Evolutionary conservation across 2,329 filamentous ascomycete species (phyloP).

Genomic region (Leptographium procerum): DNA sequence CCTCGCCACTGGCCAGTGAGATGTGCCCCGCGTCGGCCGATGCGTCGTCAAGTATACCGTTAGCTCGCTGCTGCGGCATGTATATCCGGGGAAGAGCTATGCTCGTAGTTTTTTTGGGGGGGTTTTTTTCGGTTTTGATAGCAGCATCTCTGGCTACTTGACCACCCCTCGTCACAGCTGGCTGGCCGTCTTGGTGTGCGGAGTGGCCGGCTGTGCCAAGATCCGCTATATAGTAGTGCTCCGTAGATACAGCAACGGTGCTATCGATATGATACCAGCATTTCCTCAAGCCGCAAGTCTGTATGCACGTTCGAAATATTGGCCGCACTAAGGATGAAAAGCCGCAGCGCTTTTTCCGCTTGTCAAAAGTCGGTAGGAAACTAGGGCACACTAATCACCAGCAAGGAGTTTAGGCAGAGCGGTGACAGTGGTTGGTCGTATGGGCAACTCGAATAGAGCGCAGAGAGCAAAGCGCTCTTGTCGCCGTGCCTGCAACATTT

Average conservation of each 20-base stretch:
- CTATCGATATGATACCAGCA: too few species aligned
- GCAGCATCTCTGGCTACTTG: too few species aligned
- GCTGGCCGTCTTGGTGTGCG: too few species aligned
- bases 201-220: too few species aligned
- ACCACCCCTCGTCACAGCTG: too few species aligned
- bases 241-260: not conserved
- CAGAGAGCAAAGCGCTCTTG: not conserved
- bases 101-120: too few species aligned
- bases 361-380: not conserved
- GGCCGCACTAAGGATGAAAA: not conserved
- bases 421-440: not conserved
- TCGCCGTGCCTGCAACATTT: not conserved
- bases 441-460: too few species aligned
- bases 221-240: not conserved
- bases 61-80: not conserved
- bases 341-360: not conserved
- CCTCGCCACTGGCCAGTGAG: not conserved
- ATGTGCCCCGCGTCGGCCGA: not conserved
- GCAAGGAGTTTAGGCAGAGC: not conserved
- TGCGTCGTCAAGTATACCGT: not conserved
- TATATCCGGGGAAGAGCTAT: not conserved
- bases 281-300: not conserved
- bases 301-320: not conserved
- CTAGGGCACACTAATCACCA: not conserved
- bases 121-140: too few species aligned